Conservation (phyloP, 768 basidiomycete genomes). For the Lentinula aciculospora region DNA sequence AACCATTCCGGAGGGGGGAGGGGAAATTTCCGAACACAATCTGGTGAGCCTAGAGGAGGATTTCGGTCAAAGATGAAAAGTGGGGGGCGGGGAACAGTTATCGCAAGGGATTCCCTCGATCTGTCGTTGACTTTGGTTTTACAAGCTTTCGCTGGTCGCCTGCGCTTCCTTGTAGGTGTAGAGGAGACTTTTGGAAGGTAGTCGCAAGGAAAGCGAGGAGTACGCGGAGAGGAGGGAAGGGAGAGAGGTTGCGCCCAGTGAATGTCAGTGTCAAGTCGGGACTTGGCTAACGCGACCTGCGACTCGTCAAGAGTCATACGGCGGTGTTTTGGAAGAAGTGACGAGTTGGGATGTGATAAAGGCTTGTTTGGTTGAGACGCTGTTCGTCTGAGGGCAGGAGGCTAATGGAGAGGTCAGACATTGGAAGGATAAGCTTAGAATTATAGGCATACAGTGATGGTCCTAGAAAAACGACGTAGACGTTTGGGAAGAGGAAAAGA, state of each 20-base stretch:
- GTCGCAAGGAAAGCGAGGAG: neutral
- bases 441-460: neutral
- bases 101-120: neutral
- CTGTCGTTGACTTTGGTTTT: neutral
- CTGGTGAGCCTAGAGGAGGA: neutral
- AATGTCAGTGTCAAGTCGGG: neutral
- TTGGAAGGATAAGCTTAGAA: neutral
- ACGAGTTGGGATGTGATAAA: neutral
- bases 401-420: neutral
- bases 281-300: neutral
- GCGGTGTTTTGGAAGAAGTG: neutral
- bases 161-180: neutral
- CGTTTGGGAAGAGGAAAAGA: neutral
- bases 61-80: neutral
- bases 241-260: neutral
- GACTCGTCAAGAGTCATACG: constrained; percentile 5
- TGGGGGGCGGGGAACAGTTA: neutral
- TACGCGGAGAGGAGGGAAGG: neutral
- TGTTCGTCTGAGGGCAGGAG: neutral
- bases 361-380: neutral
- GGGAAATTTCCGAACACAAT: neutral
- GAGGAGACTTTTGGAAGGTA: neutral
- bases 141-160: neutral
- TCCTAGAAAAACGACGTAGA: neutral
- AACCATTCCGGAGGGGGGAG: constrained; percentile 5